Percentiles rank a stretch among this genome's conserved stretches.
Conservation (phyloP, 2,329 filamentous ascomycete species). For the Fusarium oligoseptatum region DNA sequence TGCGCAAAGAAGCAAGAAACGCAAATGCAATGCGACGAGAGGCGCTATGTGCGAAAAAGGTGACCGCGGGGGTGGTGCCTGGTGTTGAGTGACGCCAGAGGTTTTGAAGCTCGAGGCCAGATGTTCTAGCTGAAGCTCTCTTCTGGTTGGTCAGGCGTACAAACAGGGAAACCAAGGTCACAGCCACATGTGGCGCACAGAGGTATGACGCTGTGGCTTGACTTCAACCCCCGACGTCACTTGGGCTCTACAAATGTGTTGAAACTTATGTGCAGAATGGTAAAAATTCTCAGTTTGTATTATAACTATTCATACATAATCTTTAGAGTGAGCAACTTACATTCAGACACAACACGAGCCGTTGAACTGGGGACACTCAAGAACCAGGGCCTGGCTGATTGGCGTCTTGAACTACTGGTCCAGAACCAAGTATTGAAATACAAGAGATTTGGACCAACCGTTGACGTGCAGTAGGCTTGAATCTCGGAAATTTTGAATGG, state of each 20-base stretch:
- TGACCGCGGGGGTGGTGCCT: constrained; percentile 30
- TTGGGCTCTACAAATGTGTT: background rate
- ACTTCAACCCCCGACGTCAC: constrained; percentile 44
- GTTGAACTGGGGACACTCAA: background rate
- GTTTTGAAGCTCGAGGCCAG: constrained; percentile 39
- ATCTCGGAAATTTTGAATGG: background rate
- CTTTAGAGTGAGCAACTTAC: background rate
- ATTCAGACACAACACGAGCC: background rate
- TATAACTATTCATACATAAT: background rate
- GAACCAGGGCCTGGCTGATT: background rate
- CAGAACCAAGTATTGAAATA: background rate
- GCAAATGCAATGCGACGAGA: constrained; percentile 11
- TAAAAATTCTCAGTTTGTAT: background rate
- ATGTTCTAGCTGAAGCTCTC: constrained; percentile 41
- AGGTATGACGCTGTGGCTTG: constrained; percentile 29
- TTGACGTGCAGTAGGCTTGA: background rate
- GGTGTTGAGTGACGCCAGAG: constrained; percentile 29
- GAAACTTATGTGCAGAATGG: background rate
- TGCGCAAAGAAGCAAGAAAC: background rate
- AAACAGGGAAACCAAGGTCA: constrained; percentile 20
- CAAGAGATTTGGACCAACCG: background rate
- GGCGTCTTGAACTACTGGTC: background rate
- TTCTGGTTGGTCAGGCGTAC: constrained; percentile 35
- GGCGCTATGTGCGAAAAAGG: constrained; percentile 8
- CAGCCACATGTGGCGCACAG: constrained; percentile 8